phyloP scores from a whole-genome alignment of 169 alveolate species.

The Eimeria necatrix region DNA sequence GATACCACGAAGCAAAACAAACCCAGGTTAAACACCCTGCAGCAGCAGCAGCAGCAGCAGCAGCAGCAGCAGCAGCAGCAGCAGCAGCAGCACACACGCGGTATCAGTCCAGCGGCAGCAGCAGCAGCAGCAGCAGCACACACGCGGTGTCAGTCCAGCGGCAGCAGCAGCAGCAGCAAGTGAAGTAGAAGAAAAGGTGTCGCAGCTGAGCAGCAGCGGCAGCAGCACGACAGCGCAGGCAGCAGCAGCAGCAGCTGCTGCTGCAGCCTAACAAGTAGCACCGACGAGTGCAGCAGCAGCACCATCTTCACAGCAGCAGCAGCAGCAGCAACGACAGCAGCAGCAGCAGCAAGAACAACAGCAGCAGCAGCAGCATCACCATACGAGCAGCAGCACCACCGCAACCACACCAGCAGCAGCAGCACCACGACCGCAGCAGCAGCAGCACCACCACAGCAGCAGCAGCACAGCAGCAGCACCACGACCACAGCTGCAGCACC shows the following conservation, averaged over 20 bases:
- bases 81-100: too few relatives aligned
- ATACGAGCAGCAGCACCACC: too few relatives aligned
- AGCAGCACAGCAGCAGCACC: not conserved
- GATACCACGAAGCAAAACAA: slow-evolving; percentile 55
- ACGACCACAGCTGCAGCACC: not conserved
- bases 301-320: slow-evolving; percentile 19
- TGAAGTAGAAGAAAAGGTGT: too few relatives aligned
- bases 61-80: not conserved
- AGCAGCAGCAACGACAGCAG: too few relatives aligned
- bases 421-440: too few relatives aligned
- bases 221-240: not conserved
- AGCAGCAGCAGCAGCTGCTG: not conserved
- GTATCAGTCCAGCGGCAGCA: not conserved
- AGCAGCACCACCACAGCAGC: not conserved
- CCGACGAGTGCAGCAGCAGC: not conserved
- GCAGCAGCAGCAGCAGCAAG: too few relatives aligned
- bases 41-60: not conserved
- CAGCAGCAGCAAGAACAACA: too few relatives aligned
- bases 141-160: not conserved
- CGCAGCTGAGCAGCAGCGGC: not conserved
- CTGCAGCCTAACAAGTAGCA: not conserved
- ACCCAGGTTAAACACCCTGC: not conserved
- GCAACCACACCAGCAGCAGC: too few relatives aligned
- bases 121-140: too few relatives aligned
- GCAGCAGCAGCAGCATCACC: not conserved